phyloP scores from a whole-genome alignment of 1,139 yeast species.

The Pichia sp. region DNA sequence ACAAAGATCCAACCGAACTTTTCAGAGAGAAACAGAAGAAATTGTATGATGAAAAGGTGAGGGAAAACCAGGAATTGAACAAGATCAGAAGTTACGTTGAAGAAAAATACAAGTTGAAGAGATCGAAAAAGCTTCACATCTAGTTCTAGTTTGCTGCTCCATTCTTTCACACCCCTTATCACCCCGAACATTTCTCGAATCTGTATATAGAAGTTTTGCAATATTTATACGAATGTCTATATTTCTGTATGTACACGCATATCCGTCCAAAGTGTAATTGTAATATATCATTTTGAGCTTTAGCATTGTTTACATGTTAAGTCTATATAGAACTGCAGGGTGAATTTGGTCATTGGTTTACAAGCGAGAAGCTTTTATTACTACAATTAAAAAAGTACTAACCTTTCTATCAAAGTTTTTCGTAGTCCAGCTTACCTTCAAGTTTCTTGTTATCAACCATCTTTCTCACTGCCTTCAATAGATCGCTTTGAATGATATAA shows the following conservation, averaged over 20 bases:
- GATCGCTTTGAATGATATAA: conserved; percentile 85
- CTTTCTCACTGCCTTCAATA: conserved; percentile 97
- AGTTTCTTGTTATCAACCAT: conserved; percentile 95
- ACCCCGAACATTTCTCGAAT: not conserved
- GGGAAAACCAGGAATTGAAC: conserved; percentile 25
- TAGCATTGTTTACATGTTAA: not conserved
- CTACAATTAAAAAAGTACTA: not conserved
- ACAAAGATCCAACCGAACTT: conserved; percentile 19
- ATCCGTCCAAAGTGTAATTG: not conserved
- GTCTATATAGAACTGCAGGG: not conserved
- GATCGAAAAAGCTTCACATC: conserved; percentile 19
- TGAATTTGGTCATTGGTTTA: too few species aligned
- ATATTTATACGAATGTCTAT: not conserved
- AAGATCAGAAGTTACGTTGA: conserved; percentile 18
- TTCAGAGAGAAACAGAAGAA: conserved; percentile 20
- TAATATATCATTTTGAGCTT: not conserved
- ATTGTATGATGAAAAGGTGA: conserved; percentile 16
- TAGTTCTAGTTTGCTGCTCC: not conserved
- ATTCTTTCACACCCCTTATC: not conserved
- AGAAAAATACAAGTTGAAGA: conserved; percentile 22
- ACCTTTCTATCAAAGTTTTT: conserved; percentile 53
- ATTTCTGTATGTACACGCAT: not conserved
- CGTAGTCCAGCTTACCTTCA: conserved; percentile 94
- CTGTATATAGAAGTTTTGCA: not conserved
- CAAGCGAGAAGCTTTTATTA: not conserved